Evolutionary conservation across 768 basidiomycete species (phyloP), one percentile per base, ranked within the genome.

Genomic region (Crepidotus variabilis): DNA sequence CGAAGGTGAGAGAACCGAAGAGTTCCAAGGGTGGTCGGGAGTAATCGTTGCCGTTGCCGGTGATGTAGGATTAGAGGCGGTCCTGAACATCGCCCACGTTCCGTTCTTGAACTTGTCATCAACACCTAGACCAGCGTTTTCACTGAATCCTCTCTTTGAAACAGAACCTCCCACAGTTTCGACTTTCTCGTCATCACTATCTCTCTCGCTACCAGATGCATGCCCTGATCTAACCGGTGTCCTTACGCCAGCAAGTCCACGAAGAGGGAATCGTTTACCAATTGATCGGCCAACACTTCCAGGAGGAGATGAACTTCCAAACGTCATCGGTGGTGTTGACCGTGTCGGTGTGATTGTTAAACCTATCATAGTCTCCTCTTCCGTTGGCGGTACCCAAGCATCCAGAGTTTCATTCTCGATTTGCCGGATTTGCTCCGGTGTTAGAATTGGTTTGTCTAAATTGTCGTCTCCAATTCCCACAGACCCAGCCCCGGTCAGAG

Each of bases 331-430:
- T 14, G 39, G 14, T 11, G 18, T 14, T 20, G 5, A 20, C 11
- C 47, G 47, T 14, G 14, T 49, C 47, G 20, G 47, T 8, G 47
- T 49, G 16, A 21, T 49, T 5, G 24, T 49, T 8, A 49, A n/a
- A 3, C 47, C 47, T 2, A 49, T 20, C 20, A 49, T n/a, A 13
- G 47, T 14, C 21, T 49, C 21, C 3, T 49, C 21, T 5, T 13
- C n/a, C 5, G 6, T 14, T 14, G 16, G 21, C 13, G 50, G 52
- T 20, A 54, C 20, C 39, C 36, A 52, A 48, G 51, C 47, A 14
- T 61, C 57, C 20, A 43, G 5, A 20, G 56, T 61, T 36, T 67
- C 65, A 4, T 24, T 45, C 46, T 67, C 65, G 13, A 67, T 67
- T 20, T 61, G 51, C 28, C 47, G 52, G 23, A 67, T 67, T 52